Conservation (phyloP, 306 rosid genomes). For the Vicia sativa region DNA sequence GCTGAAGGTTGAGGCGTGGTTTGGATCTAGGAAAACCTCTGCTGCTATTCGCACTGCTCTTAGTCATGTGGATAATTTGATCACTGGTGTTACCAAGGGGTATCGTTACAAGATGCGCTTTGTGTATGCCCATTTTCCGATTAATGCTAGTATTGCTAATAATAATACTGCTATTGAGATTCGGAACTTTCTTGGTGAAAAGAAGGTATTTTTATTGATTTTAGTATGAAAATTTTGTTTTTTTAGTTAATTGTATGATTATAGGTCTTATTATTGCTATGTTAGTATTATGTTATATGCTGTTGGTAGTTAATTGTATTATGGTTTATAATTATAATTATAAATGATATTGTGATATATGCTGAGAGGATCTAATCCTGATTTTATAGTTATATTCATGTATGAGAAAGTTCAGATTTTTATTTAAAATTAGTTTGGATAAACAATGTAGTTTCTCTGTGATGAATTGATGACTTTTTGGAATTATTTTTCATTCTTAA, state of each 20-base stretch:
- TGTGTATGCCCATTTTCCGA: slow-evolving; percentile 83
- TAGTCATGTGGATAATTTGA: slow-evolving; percentile 71
- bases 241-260: neutral
- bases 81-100: slow-evolving; percentile 83
- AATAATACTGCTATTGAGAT: slow-evolving; percentile 62
- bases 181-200: slow-evolving; percentile 75
- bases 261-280: neutral
- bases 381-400: neutral
- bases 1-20: slow-evolving; percentile 77
- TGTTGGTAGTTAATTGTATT: no score
- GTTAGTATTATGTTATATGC: neutral
- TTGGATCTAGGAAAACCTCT: slow-evolving; percentile 75
- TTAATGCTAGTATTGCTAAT: slow-evolving; percentile 69
- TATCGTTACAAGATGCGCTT: slow-evolving; percentile 88
- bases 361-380: neutral
- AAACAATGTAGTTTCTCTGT: neutral
- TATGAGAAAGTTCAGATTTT: neutral
- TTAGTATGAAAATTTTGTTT: neutral
- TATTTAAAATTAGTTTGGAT: neutral
- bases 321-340: no score
- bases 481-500: neutral
- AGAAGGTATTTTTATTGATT: slow-evolving; percentile 45
- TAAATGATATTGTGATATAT: no score
- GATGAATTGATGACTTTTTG: neutral
- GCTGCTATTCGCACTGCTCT: slow-evolving; percentile 84